Conservation (phyloP, 2,329 filamentous ascomycete genomes). For the Curvularia sp. region DNA sequence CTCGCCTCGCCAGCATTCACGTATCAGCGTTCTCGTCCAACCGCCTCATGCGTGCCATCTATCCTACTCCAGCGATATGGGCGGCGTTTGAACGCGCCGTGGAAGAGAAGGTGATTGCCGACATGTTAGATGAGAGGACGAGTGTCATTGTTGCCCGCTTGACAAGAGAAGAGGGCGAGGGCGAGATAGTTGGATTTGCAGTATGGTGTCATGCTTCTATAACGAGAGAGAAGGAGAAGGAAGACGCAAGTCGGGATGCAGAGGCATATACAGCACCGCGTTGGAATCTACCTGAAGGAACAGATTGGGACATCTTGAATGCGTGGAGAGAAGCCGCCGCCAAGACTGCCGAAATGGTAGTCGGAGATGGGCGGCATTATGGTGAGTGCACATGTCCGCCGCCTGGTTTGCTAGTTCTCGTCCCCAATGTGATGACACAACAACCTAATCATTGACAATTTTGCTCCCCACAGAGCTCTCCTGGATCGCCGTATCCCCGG, state of each 20-base stretch:
- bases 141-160: slow-evolving; percentile 13
- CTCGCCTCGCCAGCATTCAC: slow-evolving; percentile 12
- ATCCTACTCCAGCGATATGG: slow-evolving; percentile 15
- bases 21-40: slow-evolving; percentile 15
- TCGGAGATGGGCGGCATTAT: slow-evolving; percentile 14
- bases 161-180: neutral
- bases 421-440: neutral
- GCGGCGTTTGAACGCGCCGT: slow-evolving; percentile 7
- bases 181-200: slow-evolving; percentile 12
- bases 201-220: slow-evolving; percentile 10
- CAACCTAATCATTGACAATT: neutral
- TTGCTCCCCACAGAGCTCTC: slow-evolving; percentile 8
- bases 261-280: slow-evolving; percentile 4
- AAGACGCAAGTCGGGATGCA: neutral
- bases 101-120: slow-evolving; percentile 10
- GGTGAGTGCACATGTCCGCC: slow-evolving; percentile 3
- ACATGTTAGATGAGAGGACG: slow-evolving; percentile 12
- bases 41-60: slow-evolving; percentile 16
- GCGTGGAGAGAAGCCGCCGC: slow-evolving; percentile 12
- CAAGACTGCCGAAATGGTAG: slow-evolving; percentile 3
- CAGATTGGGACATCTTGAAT: slow-evolving; percentile 12
- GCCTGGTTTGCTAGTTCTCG: neutral
- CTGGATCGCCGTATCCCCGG: slow-evolving; percentile 15
- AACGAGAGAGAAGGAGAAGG: neutral
- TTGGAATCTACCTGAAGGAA: slow-evolving; percentile 14